A percentile compares a stretch with the other conserved stretches of the same genome.
Evolutionary conservation across 2,329 filamentous ascomycete genomes (phyloP).

Genomic region (Ascochyta lentis): DNA sequence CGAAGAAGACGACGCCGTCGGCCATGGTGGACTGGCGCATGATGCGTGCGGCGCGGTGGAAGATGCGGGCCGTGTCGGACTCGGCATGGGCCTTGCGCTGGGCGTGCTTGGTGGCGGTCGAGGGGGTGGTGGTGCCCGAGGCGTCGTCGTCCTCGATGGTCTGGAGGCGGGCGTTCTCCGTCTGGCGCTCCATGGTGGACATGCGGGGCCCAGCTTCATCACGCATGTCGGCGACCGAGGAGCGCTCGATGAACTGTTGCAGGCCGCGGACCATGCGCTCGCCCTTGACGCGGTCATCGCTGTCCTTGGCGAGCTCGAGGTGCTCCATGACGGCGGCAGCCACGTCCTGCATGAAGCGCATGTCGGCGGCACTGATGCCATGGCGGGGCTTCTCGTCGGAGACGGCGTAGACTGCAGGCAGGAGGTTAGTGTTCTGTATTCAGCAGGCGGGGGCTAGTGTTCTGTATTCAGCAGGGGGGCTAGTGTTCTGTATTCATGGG

Average conservation of each 20-base stretch:
- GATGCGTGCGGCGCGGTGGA: constrained; percentile 45
- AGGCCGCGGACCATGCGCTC: constrained; percentile 45
- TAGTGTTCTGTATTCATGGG: too few relatives aligned
- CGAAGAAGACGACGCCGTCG: constrained; percentile 47
- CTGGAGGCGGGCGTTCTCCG: constrained; percentile 42
- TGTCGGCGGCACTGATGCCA: constrained; percentile 29
- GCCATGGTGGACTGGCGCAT: constrained; percentile 43
- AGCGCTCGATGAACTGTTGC: constrained; percentile 44
- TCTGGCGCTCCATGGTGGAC: constrained; percentile 42
- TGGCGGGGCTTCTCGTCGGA: constrained; percentile 41
- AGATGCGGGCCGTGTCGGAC: constrained; percentile 37
- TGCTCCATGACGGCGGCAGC: constrained; percentile 43
- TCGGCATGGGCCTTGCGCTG: constrained; percentile 34
- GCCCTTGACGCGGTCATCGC: constrained; percentile 34
- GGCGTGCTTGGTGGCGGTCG: constrained; percentile 21
- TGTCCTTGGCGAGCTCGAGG: constrained; percentile 38
- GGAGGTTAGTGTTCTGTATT: too few relatives aligned
- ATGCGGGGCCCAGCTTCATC: constrained; percentile 22
- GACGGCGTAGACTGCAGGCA: constrained; percentile 31
- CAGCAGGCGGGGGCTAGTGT: too few relatives aligned
- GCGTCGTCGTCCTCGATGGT: constrained; percentile 32
- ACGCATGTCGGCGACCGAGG: constrained; percentile 31
- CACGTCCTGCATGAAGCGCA: constrained; percentile 42
- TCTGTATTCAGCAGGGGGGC: too few relatives aligned
- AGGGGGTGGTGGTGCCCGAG: constrained; percentile 6